A percentile compares a stretch with the other conserved stretches of the same genome.
Evolutionary conservation across 176 grass and related monocot genomes (phyloP).

Genomic region (Rhynchospora tenuis): DNA sequence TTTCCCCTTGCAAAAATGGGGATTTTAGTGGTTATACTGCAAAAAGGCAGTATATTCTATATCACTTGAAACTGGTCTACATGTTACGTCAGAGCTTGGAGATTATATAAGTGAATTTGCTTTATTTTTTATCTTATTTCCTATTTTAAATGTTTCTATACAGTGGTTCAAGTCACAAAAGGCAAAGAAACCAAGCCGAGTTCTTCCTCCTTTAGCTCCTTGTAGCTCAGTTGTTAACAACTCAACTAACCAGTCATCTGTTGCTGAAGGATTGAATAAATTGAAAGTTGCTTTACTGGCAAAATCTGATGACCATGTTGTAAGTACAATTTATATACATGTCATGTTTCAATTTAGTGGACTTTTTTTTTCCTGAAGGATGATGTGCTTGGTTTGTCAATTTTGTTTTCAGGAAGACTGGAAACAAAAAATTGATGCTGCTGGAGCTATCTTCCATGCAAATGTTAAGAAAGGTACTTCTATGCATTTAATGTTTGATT

Average conservation of each 20-base stretch:
- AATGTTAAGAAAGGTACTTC: constrained; percentile 76
- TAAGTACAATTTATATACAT: constrained; percentile 33
- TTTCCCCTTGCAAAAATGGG: background rate
- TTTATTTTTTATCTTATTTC: background rate
- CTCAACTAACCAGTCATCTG: constrained; percentile 25
- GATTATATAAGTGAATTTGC: background rate
- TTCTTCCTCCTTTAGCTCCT: constrained; percentile 80
- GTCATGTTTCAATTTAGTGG: background rate
- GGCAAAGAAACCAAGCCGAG: constrained; percentile 57
- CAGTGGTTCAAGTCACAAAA: constrained; percentile 98
- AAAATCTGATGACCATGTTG: constrained; percentile 46
- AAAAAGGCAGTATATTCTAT: background rate
- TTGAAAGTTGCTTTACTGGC: constrained; percentile 69
- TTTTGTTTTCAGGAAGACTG: constrained; percentile 54
- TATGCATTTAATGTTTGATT: background rate
- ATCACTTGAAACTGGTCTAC: background rate
- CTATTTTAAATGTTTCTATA: constrained; percentile 25
- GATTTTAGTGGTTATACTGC: background rate
- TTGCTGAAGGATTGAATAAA: constrained; percentile 57
- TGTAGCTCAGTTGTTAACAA: constrained; percentile 38
- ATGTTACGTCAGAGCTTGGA: background rate
- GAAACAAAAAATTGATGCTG: constrained; percentile 64
- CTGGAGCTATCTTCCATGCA: constrained; percentile 56
- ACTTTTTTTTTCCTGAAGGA: background rate
- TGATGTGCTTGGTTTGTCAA: background rate